Evolutionary conservation across 108 stramenopile genomes (phyloP).

Genomic region (Cyclotella sp.): DNA sequence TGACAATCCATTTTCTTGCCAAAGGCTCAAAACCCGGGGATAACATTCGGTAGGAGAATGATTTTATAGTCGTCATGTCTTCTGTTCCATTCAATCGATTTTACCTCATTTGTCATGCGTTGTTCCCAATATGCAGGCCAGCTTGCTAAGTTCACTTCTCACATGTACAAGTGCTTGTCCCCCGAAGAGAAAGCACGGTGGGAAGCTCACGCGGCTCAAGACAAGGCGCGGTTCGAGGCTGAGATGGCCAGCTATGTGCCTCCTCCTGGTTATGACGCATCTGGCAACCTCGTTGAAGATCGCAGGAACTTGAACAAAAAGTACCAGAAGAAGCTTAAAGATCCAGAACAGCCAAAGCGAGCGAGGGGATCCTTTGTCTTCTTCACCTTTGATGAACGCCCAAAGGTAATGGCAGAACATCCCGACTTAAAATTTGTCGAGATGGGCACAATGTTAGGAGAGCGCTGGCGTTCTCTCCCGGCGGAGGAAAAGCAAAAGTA

Average conservation of each 20-base stretch:
- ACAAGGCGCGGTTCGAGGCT: conserved; percentile 83
- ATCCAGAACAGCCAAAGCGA: conserved; percentile 81
- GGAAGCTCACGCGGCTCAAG: conserved; percentile 80
- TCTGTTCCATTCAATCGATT: not conserved
- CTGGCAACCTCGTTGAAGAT: conserved; percentile 82
- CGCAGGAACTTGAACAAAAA: conserved; percentile 64
- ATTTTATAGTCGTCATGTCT: not conserved
- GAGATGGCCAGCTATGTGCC: conserved; percentile 75
- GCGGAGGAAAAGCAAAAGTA: conserved; percentile 85
- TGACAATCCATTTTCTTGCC: not conserved
- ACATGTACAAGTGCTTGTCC: conserved; percentile 89
- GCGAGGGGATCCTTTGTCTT: conserved; percentile 85
- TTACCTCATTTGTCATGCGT: not conserved
- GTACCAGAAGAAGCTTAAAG: conserved; percentile 73
- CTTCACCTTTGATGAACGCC: conserved; percentile 86
- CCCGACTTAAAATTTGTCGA: conserved; percentile 94
- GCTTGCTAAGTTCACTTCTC: conserved; percentile 89
- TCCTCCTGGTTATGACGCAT: conserved; percentile 79
- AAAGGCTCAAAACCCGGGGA: conserved; percentile 53
- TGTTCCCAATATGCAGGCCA: conserved; percentile 31
- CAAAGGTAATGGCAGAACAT: conserved; percentile 79
- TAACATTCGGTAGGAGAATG: conserved; percentile 69
- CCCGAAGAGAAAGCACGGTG: conserved; percentile 83
- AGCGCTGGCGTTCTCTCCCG: conserved; percentile 88
- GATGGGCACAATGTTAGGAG: conserved; percentile 89